These are phyloP conservation scores for Penicillium sp. DNA, from an alignment of 2,329 filamentous ascomycete genomes.

Conservation along the genomic window DNA sequence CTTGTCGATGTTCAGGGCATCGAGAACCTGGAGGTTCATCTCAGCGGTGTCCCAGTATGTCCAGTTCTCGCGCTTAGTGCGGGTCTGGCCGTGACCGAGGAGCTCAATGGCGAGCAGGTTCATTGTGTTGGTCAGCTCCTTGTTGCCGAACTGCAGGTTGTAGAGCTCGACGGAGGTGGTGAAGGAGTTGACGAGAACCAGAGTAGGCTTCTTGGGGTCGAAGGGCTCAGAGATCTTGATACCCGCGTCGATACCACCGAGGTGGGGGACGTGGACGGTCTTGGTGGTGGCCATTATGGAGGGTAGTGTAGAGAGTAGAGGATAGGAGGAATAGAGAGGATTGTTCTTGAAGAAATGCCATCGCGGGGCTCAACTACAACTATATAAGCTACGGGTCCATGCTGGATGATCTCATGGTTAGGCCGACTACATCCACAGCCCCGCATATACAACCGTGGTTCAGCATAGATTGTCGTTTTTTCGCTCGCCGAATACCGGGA, in stretches of 20 bases:
- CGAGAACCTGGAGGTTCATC: constrained; percentile 53
- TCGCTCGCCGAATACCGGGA: not conserved
- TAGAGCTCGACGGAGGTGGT: constrained; percentile 46
- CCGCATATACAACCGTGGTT: not conserved
- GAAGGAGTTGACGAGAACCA: constrained; percentile 50
- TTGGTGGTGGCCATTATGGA: constrained; percentile 2
- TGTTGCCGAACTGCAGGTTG: constrained; percentile 35
- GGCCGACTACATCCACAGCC: not conserved
- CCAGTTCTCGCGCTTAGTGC: constrained; percentile 42
- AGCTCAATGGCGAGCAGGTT: constrained; percentile 54
- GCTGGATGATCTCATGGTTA: not conserved
- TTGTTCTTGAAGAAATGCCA: not conserved
- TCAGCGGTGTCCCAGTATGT: constrained; percentile 53
- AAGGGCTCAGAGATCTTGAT: constrained; percentile 45
- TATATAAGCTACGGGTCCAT: not conserved
- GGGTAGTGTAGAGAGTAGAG: not conserved
- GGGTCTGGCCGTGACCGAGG: constrained; percentile 50
- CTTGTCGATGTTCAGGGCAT: constrained; percentile 43
- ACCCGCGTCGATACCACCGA: constrained; percentile 2
- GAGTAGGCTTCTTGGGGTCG: constrained; percentile 49
- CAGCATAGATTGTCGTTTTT: not conserved
- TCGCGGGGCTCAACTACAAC: not conserved
- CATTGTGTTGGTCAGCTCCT: constrained; percentile 34
- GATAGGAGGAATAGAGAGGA: not conserved
- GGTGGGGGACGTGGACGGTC: constrained; percentile 2